phyloP scores from a whole-genome alignment of 1,284 basidiomycete genomes.

The Calocybe gambosa region DNA sequence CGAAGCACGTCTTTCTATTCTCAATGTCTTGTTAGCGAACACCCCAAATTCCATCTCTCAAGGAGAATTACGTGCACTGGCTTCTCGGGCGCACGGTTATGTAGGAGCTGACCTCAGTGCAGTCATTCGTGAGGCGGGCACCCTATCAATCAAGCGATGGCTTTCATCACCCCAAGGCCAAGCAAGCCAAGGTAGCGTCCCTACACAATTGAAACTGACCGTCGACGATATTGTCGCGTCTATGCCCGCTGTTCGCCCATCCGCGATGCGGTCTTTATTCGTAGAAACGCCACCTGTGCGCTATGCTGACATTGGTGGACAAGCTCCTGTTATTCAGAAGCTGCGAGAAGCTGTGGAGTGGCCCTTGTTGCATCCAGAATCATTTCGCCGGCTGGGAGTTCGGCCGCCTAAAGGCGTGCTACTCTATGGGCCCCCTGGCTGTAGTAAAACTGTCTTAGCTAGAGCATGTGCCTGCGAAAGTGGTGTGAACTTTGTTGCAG shows the following conservation, averaged over 20 bases:
- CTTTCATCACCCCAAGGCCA: conserved; percentile 47
- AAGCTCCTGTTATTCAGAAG: conserved; percentile 82
- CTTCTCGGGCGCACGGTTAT: conserved; percentile 94
- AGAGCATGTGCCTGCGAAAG: conserved; percentile 97
- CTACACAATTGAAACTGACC: conserved; percentile 83
- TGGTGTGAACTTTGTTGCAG: conserved; percentile 92
- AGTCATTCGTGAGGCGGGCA: conserved; percentile 89
- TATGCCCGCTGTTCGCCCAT: conserved; percentile 86
- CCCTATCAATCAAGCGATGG: conserved; percentile 90
- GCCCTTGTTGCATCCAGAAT: conserved; percentile 85
- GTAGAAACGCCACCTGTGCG: conserved; percentile 94
- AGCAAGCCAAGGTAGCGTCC: conserved; percentile 68
- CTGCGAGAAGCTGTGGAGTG: conserved; percentile 97
- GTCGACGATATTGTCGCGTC: conserved; percentile 82
- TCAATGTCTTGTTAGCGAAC: conserved; percentile 74
- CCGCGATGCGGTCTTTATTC: conserved; percentile 96
- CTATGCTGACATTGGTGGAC: conserved; percentile 94
- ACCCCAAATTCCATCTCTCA: conserved; percentile 71
- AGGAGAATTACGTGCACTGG: conserved; percentile 66
- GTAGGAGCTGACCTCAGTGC: conserved; percentile 94
- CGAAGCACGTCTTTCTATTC: conserved; percentile 76
- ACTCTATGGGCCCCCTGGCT: conserved; percentile 98
- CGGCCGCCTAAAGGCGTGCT: conserved; percentile 86
- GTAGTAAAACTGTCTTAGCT: conserved; percentile 92
- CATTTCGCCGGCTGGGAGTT: conserved; percentile 86